Base-by-base conservation (phyloP, 2,329 filamentous ascomycete species). In the Beauveria sp. region DNA sequence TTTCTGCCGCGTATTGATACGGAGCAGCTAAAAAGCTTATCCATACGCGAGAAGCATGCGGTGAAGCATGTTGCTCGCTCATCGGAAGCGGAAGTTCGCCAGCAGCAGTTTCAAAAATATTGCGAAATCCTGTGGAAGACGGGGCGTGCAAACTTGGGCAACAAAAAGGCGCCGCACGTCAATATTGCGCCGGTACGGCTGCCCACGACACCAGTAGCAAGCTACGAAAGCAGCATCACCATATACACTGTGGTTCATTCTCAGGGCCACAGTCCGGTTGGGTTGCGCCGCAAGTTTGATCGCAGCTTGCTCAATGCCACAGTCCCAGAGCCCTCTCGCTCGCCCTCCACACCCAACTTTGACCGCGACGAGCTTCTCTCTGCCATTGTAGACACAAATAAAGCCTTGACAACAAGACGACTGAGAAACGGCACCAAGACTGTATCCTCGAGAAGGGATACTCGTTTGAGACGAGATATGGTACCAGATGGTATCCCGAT, bases 251-350 rank as follows among this genome's bases (percentile, higher is more conserved):
- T 70, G 16, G 65, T 74, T 34, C 71, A 68, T 34, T 72, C 72
- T 5, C 64, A 66, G 28, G 74, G 77, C 2, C 72, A 75, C 20
- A 75, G 76, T 53, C 73, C 81, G 1, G 78, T 83, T 64, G 65
- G 79, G 0, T 72, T 86, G 20, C 75, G 78, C 64, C 76, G 81
- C 34, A 76, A 74, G 20, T 81, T 86, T 63, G 75, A 84, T 63
- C 70, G 84, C 16, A 72, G 78, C 28, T 72, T 77, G 63, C 69
- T 85, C 10, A 74, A 77, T 51, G 72, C 76, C 9, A 79, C 77
- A 1, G 71, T 82, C n/a, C 76, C 77, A 2, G 71, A 75, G 3
- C 70, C 71, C 9, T 62, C 67, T 8, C 65, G 66, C 2, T 47
- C 63, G 10, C 66, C 66, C 20, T 60, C 58, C n/a, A 58, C 65